Base-by-base conservation (phyloP, 768 basidiomycete species). In the Strobilomyces echinocephalus region DNA sequence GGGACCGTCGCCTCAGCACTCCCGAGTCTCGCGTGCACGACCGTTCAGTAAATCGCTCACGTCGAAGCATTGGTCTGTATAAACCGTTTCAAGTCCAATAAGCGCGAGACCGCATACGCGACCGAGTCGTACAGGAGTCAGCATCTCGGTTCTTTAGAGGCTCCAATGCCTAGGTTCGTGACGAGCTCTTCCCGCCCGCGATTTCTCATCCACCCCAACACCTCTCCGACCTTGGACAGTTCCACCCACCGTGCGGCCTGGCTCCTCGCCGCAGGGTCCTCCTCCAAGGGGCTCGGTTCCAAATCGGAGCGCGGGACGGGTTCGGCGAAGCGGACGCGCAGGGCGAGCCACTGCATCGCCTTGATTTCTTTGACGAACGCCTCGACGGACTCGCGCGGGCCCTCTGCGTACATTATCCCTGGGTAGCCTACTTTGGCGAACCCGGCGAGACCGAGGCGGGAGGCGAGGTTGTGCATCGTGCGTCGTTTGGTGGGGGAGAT, bases 281-380 rank as follows among this genome's bases (percentile, higher is more conserved):
- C 8, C 4, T n/a, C 15, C 8, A 4, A 31, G 2, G 5, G 33
- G 7, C 30, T 10, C 30, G 16, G 4, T 12, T 5, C 28, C 10
- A 36, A 20, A 36, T 16, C 18, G 15, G 24, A 34, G 5, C 21
- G 20, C 18, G n/a, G 34, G 4, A 26, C 30, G 14, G 76, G 70
- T 60, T 86, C 84, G 18, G 82, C 63, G 60, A 87, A 85, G 21
- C 87, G 68, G 6, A 86, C 69, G 50, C 78, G 74, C 56, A 89
- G 67, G 10, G 87, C 87, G 1, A 89, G 72, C 88, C 88, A 90
- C 61, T 88, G 85, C 87, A 88, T 87, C 18, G 73, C 76, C 63
- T 84, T 87, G 50, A 89, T 78, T 48, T 83, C 84, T 18, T 64
- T 70, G 1, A 86, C 79, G 58, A 88, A 88, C 58, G 84, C 81